phyloP scores from a whole-genome alignment of 2,329 filamentous ascomycete genomes.

The Phaeosphaeria sp. region DNA sequence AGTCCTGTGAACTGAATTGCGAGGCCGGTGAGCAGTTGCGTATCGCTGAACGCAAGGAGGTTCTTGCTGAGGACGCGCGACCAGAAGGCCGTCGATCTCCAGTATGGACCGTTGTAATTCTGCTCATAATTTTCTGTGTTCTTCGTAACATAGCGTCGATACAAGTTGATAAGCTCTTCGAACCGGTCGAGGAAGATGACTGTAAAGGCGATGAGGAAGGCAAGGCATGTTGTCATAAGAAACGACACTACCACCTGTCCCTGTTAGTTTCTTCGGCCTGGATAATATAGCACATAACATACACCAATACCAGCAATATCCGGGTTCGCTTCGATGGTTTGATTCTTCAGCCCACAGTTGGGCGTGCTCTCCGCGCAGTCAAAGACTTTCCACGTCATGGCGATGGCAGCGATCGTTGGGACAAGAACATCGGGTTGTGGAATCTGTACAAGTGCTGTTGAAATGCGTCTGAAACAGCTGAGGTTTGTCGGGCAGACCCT shows the following conservation, averaged over 20 bases:
- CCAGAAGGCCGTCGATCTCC: constrained; percentile 39
- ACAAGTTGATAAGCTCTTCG: constrained; percentile 24
- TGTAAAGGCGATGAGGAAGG: constrained; percentile 35
- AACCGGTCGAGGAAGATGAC: constrained; percentile 39
- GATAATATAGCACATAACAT: background rate
- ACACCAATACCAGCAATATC: constrained; percentile 41
- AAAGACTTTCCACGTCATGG: constrained; percentile 25
- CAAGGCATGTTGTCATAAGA: constrained; percentile 35
- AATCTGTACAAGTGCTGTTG: background rate
- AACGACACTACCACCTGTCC: constrained; percentile 34
- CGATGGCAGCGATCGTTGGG: constrained; percentile 1
- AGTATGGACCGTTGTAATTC: constrained; percentile 26
- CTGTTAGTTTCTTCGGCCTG: constrained; percentile 4
- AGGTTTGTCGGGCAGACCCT: background rate
- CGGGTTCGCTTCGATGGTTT: constrained; percentile 30
- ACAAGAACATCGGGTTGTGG: background rate
- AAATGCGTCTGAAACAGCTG: background rate
- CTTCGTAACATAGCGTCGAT: constrained; percentile 19
- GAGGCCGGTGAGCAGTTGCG: constrained; percentile 38
- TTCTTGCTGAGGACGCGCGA: constrained; percentile 40
- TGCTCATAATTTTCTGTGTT: constrained; percentile 15
- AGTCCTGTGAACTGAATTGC: constrained; percentile 41
- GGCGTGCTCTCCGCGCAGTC: constrained; percentile 22
- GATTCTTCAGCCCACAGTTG: constrained; percentile 17
- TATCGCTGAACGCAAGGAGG: constrained; percentile 39